Evolutionary conservation across 2,329 filamentous ascomycete genomes (phyloP), one percentile per base, ranked within the genome.

Genomic region (Dendrostoma leiphaemia): DNA sequence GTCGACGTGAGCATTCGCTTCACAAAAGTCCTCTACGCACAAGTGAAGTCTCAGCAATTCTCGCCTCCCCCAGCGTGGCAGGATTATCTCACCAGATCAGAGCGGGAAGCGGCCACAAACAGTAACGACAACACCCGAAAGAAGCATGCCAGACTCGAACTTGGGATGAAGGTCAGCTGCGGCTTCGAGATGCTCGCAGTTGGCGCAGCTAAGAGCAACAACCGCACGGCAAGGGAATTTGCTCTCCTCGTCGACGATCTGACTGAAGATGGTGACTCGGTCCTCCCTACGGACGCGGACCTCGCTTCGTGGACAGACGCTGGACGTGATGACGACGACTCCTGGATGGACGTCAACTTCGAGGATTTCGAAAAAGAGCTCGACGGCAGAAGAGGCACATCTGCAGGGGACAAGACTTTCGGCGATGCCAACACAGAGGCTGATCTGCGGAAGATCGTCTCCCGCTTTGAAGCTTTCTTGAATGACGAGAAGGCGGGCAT

Each of bases 311-410:
- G 94, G 93, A 75, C 79, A 32, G 70, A 78, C 28, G 65, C 66
- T 3, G 71, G 75, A 28, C 78, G 74, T n/a, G 83, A 93, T 47
- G 93, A 97, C 57, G 84, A 91, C 62, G 94, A 97, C 63, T 80
- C 82, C 21, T 99, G 94, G 94, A 77, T 99, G 60, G 86, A 97
- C 62, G 95, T 99, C 54, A 86, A 92, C 65, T 97, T 91, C 61
- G 81, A 88, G 17, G 91, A 97, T 59, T 91, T 99, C 53, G 92
- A 97, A 64, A 79, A 81, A 26, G 91, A 97, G 67, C 74, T 99
- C 1, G 76, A 81, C 28, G 79, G 81, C 0, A 75, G 72, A 44
- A 61, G 61, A 26, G 58, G 61, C n/a, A 44, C 34, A 67, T 73
- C 1, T 69, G 77, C 50, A 70, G 28, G 34, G 15, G 29, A 63